phyloP scores from a whole-genome alignment of 2,329 filamentous ascomycete genomes.

The Elsinoe perseae region DNA sequence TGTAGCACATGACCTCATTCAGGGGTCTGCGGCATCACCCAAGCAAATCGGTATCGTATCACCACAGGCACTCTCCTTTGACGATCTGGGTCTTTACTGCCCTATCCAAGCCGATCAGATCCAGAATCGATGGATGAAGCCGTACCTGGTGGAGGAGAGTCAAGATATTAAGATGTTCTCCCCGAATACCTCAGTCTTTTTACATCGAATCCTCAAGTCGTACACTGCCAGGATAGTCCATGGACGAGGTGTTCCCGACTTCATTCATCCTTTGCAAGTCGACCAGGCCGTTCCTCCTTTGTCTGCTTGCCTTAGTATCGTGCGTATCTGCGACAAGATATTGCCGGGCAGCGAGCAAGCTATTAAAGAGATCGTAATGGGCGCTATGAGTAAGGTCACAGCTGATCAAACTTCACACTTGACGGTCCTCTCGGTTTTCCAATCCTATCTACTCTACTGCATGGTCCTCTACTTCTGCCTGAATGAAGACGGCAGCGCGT shows the following conservation, averaged over 20 bases:
- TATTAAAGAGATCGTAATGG: not conserved
- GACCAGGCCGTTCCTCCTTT: not conserved
- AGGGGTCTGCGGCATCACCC: too few species aligned
- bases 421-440: not conserved
- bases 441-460: not conserved
- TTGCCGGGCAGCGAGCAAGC: not conserved
- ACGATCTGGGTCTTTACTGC: constrained; percentile 21
- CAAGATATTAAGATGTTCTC: not conserved
- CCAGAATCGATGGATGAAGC: not conserved
- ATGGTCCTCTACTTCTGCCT: not conserved
- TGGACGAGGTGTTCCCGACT: not conserved
- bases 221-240: not conserved
- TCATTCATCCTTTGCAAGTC: not conserved
- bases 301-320: not conserved
- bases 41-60: too few species aligned
- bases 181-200: not conserved
- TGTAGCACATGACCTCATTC: too few species aligned
- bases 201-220: not conserved
- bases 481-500: not conserved
- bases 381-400: not conserved
- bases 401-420: not conserved
- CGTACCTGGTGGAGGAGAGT: not conserved
- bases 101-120: constrained; percentile 21
- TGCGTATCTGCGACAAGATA: not conserved
- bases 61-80: not conserved